Percentiles rank a stretch among this genome's conserved stretches.
Conservation (phyloP, 2,329 filamentous ascomycete species). For the Fusarium domesticum region DNA sequence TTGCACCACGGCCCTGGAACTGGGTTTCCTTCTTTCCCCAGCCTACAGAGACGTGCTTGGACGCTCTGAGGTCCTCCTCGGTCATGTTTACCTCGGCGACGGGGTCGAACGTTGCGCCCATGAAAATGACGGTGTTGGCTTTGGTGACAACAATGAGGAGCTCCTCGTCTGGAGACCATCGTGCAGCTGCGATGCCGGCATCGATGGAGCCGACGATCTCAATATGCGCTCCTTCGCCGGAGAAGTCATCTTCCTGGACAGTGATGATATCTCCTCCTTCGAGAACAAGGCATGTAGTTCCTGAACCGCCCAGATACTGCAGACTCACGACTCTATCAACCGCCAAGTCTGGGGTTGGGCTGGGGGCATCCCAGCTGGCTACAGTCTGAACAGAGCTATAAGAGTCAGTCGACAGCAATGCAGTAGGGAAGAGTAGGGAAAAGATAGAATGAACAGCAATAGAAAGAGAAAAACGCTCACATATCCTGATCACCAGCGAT, state of each 20-base stretch:
- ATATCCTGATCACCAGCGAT: slow-evolving; percentile 45
- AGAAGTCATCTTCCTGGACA: slow-evolving; percentile 61
- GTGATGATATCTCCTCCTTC: slow-evolving; percentile 88
- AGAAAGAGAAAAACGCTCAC: slow-evolving; percentile 35
- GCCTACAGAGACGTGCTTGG: slow-evolving; percentile 90
- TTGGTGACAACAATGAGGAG: slow-evolving; percentile 79
- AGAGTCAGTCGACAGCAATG: slow-evolving; percentile 21
- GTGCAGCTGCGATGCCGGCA: slow-evolving; percentile 81
- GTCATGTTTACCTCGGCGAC: slow-evolving; percentile 72
- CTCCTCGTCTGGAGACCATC: slow-evolving; percentile 95
- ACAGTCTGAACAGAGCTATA: slow-evolving; percentile 44
- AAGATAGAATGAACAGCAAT: not conserved
- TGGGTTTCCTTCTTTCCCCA: slow-evolving; percentile 99
- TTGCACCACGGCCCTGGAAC: slow-evolving; percentile 87
- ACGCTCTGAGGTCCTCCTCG: slow-evolving; percentile 76
- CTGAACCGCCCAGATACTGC: slow-evolving; percentile 80
- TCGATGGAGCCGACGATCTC: slow-evolving; percentile 96
- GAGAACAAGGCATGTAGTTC: slow-evolving; percentile 76
- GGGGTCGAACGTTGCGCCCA: slow-evolving; percentile 88
- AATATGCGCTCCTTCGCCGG: slow-evolving; percentile 67
- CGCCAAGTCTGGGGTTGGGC: slow-evolving; percentile 69
- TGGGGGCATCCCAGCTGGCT: slow-evolving; percentile 86
- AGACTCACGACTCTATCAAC: slow-evolving; percentile 75
- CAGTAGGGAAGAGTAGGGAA: not conserved
- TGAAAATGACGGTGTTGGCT: slow-evolving; percentile 77